Evolutionary conservation across 2,329 filamentous ascomycete species (phyloP).

Genomic region (Albifimbria verrucaria): DNA sequence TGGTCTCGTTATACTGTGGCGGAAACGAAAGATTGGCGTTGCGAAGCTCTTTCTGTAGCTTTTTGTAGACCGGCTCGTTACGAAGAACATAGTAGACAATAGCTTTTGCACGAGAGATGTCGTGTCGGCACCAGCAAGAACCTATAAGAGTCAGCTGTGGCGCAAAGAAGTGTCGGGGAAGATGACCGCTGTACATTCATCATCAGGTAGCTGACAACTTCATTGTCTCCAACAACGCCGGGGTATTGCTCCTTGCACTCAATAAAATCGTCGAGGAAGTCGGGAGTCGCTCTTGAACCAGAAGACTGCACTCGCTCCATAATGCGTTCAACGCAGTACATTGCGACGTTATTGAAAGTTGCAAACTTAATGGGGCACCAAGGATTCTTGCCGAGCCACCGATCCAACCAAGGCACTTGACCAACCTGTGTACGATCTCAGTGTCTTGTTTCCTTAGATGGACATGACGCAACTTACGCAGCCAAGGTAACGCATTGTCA

Average conservation of each 20-base stretch:
- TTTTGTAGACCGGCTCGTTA: not conserved
- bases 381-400: conserved; percentile 7
- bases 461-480: not conserved
- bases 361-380: conserved; percentile 8
- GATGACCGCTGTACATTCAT: not conserved
- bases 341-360: conserved; percentile 5
- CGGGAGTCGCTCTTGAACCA: not conserved
- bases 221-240: not conserved
- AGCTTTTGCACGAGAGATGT: not conserved
- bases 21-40: not conserved
- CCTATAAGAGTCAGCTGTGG: not conserved
- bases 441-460: not conserved
- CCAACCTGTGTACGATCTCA: conserved; percentile 3
- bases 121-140: not conserved
- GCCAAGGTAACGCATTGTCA: conserved; percentile 7
- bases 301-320: conserved; percentile 1
- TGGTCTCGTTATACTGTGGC: conserved; percentile 14
- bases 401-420: conserved; percentile 7
- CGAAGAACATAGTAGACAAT: not conserved
- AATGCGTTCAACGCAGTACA: conserved; percentile 4
- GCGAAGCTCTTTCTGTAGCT: not conserved
- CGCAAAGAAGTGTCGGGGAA: not conserved
- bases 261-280: not conserved
- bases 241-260: not conserved
- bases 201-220: not conserved